phyloP scores from a whole-genome alignment of 352 stramenopile species.

The Globisporangium heterothallicum region DNA sequence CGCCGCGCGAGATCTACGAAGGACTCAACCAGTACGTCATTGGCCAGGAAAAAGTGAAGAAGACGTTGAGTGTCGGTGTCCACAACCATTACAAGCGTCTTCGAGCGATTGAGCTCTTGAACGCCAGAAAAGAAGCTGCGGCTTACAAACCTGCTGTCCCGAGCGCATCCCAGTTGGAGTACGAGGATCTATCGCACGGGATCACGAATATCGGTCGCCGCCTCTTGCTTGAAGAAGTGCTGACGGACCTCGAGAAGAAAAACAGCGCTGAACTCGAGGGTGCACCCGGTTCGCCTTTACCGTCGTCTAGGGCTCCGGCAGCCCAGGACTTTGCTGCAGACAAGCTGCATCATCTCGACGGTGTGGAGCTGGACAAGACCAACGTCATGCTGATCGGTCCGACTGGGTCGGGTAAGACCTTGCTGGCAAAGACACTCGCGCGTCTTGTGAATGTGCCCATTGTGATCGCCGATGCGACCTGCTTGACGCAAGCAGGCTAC shows the following conservation, averaged over 20 bases:
- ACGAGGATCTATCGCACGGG: constrained; percentile 27
- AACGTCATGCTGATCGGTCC: constrained; percentile 96
- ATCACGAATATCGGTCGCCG: constrained; percentile 42
- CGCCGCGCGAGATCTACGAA: constrained; percentile 91
- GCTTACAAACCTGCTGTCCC: constrained; percentile 20
- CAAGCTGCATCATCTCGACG: constrained; percentile 64
- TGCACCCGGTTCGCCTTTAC: constrained; percentile 5
- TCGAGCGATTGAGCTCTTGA: constrained; percentile 53
- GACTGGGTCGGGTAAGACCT: constrained; percentile 95
- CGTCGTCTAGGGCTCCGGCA: background rate
- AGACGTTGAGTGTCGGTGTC: constrained; percentile 93
- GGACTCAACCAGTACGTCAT: constrained; percentile 97
- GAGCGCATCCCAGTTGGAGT: constrained; percentile 26
- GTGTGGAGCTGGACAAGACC: constrained; percentile 97
- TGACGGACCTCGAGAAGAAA: constrained; percentile 38
- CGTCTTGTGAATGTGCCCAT: constrained; percentile 95
- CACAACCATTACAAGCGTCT: constrained; percentile 99
- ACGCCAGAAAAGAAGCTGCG: constrained; percentile 35
- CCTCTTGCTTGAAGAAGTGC: constrained; percentile 59
- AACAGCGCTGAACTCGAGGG: constrained; percentile 10
- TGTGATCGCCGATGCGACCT: constrained; percentile 97
- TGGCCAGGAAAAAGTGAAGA: constrained; percentile 96
- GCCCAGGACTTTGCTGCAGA: constrained; percentile 13
- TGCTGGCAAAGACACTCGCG: constrained; percentile 96
- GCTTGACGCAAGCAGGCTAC: constrained; percentile 97